Evolutionary conservation across 2,329 filamentous ascomycete species (phyloP).

Genomic region (Tolypocladium sp.): DNA sequence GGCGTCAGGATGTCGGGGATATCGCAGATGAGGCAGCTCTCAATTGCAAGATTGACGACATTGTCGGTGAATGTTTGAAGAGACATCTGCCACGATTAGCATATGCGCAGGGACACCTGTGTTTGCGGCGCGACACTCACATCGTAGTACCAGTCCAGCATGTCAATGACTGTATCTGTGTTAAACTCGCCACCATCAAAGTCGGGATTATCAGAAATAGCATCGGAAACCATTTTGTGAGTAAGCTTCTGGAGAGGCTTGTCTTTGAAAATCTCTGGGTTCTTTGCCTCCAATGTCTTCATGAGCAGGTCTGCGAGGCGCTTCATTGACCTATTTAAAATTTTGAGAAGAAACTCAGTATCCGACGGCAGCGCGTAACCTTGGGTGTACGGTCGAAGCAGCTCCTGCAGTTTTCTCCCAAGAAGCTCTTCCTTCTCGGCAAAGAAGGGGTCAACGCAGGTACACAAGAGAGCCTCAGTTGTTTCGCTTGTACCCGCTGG

Average conservation of each 20-base stretch:
- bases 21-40: slow-evolving; percentile 35
- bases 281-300: neutral
- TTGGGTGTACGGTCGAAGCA: neutral
- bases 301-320: neutral
- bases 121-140: slow-evolving; percentile 12
- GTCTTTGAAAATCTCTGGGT: neutral
- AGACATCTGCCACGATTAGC: slow-evolving; percentile 22
- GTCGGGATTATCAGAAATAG: slow-evolving; percentile 2
- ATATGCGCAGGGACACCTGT: neutral
- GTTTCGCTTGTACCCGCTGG: neutral
- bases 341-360: slow-evolving; percentile 16
- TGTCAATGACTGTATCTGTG: slow-evolving; percentile 30
- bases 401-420: slow-evolving; percentile 34
- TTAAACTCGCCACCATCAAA: slow-evolving; percentile 20
- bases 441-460: slow-evolving; percentile 17
- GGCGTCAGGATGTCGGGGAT: slow-evolving; percentile 31
- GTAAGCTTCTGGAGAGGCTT: neutral
- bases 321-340: neutral
- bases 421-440: slow-evolving; percentile 16
- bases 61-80: slow-evolving; percentile 37
- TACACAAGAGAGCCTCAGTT: slow-evolving; percentile 13
- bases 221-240: neutral
- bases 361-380: slow-evolving; percentile 14
- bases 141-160: slow-evolving; percentile 34
- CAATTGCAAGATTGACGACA: slow-evolving; percentile 35